These are phyloP conservation scores for Torulaspora gathmanii DNA, from an alignment of 805 yeast genomes.

Conservation along the genomic window DNA sequence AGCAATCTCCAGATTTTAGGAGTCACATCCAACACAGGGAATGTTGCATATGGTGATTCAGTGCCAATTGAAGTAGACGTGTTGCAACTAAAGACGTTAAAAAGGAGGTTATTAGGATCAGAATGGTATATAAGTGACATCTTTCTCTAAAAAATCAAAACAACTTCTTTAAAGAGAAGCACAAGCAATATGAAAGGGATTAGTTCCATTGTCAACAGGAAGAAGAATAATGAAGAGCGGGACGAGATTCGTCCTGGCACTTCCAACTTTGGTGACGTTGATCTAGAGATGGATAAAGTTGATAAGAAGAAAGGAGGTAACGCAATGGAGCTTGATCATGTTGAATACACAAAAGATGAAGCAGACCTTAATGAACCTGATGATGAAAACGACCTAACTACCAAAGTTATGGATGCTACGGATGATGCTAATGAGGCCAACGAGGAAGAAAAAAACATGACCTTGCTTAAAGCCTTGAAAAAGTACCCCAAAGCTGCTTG, in stretches of 20 bases:
- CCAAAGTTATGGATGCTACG: constrained; percentile 4
- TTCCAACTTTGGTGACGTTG: not conserved
- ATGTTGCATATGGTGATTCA: no score
- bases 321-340: not conserved
- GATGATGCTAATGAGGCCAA: constrained; percentile 19
- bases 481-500: constrained; percentile 44
- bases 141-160: not conserved
- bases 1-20: no score
- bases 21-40: no score
- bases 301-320: not conserved
- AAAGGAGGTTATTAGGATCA: no score
- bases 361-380: not conserved
- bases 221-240: not conserved
- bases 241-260: not conserved
- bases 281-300: not conserved
- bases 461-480: constrained; percentile 36
- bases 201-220: not conserved
- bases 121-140: not conserved
- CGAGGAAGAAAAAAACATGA: constrained; percentile 28
- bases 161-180: not conserved
- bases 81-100: no score
- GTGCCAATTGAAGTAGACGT: no score
- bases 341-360: not conserved
- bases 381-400: not conserved
- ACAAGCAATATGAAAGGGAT: not conserved